A percentile compares a stretch with the other conserved stretches of the same genome.
Conservation (phyloP, 257 asterid species). For the Solanum corneliomulleri region DNA sequence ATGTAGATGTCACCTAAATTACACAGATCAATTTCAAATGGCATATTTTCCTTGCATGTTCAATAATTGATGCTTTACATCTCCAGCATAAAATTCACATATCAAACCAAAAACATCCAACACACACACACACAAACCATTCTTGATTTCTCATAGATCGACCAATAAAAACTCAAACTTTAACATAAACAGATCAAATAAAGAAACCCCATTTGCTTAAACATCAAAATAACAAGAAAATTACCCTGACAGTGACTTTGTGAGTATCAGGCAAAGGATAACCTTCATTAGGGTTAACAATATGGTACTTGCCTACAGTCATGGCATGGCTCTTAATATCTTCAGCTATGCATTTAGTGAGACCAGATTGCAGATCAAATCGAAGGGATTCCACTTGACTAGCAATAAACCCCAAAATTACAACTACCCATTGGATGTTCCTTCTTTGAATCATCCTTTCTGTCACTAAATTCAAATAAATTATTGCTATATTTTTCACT, state of each 20-base stretch:
- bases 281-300: slow-evolving; percentile 71
- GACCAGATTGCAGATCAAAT: slow-evolving; percentile 81
- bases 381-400: slow-evolving; percentile 52
- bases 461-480: not conserved
- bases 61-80: not conserved
- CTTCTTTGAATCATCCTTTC: not conserved
- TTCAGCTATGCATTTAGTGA: slow-evolving; percentile 92
- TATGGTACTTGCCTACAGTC: slow-evolving; percentile 90
- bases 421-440: not conserved
- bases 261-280: slow-evolving; percentile 81
- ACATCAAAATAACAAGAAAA: not conserved
- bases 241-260: slow-evolving; percentile 80
- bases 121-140: not conserved
- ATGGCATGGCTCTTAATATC: slow-evolving; percentile 77
- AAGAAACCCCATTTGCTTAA: not conserved
- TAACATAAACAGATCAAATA: not conserved
- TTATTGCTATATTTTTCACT: not conserved
- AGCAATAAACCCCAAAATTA: slow-evolving; percentile 34
- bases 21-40: not conserved
- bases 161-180: not conserved
- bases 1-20: slow-evolving; percentile 67
- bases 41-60: not conserved
- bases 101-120: not conserved
- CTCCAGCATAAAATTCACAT: not conserved
- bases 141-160: not conserved